phyloP scores from a whole-genome alignment of 2,329 filamentous ascomycete genomes.

The Triangularia verruculosa region DNA sequence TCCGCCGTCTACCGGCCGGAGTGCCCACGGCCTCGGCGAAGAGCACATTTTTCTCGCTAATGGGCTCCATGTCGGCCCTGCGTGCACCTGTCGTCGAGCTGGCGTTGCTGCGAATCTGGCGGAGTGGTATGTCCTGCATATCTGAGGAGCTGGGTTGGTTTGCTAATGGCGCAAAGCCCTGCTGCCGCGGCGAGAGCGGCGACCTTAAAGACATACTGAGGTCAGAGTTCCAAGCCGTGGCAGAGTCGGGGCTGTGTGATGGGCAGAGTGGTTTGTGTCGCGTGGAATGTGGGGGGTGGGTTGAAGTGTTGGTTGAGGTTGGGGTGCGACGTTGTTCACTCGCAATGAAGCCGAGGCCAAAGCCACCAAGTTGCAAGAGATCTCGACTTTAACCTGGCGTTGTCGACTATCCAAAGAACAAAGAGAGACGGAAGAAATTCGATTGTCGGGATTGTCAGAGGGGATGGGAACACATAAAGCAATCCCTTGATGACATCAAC shows the following conservation, averaged over 20 bases:
- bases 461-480: conserved; percentile 7
- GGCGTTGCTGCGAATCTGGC: conserved; percentile 52
- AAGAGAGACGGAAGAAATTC: neutral
- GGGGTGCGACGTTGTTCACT: neutral
- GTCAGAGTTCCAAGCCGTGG: neutral
- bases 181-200: conserved; percentile 38
- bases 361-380: neutral
- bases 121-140: conserved; percentile 52
- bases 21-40: conserved; percentile 33
- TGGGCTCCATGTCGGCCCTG: conserved; percentile 34
- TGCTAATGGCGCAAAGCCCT: conserved; percentile 46
- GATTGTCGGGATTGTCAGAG: neutral
- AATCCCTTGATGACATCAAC: conserved; percentile 12
- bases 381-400: neutral
- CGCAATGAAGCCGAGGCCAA: neutral
- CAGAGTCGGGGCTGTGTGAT: neutral
- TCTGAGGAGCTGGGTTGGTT: conserved; percentile 30
- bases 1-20: conserved; percentile 48
- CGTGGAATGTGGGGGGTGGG: neutral
- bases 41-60: conserved; percentile 50
- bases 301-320: neutral
- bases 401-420: neutral
- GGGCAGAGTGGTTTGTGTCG: neutral
- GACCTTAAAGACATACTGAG: conserved; percentile 27
- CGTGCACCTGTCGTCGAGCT: conserved; percentile 48